Conservation (phyloP, 1,284 basidiomycete species). For the Polyporus tsugae region DNA sequence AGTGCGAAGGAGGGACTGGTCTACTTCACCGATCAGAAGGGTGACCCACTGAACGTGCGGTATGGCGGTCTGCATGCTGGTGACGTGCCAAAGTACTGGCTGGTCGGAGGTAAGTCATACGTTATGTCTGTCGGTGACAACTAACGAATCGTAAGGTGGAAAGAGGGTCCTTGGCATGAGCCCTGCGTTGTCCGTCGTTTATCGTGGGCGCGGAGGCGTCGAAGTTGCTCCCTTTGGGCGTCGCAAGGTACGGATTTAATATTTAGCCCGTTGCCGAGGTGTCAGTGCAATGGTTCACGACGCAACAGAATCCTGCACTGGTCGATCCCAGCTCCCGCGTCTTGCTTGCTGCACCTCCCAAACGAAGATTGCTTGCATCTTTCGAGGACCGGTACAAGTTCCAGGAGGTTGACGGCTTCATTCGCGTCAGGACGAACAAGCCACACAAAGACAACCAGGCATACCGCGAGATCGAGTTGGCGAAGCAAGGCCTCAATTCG, state of each 20-base stretch:
- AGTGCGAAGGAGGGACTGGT: constrained; percentile 36
- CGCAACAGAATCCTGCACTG: constrained; percentile 57
- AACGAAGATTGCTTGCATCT: constrained; percentile 52
- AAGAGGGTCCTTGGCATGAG: constrained; percentile 70
- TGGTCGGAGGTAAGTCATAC: constrained; percentile 59
- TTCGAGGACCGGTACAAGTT: constrained; percentile 52
- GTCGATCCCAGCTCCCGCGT: constrained; percentile 62
- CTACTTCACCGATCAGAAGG: constrained; percentile 75
- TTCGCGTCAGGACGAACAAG: constrained; percentile 56
- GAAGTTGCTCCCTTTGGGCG: constrained; percentile 62
- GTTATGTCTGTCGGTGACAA: constrained; percentile 37
- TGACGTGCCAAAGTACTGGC: constrained; percentile 73
- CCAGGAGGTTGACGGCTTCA: constrained; percentile 71
- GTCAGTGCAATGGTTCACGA: not conserved
- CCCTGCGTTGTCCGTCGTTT: constrained; percentile 53
- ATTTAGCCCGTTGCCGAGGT: not conserved
- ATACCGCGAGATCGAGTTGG: constrained; percentile 59
- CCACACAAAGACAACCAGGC: constrained; percentile 47
- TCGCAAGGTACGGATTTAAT: constrained; percentile 52
- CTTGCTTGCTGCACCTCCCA: constrained; percentile 58
- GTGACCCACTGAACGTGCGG: constrained; percentile 72
- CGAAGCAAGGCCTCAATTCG: constrained; percentile 47
- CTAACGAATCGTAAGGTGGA: constrained; percentile 72
- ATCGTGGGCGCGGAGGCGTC: constrained; percentile 61
- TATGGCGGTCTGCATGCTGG: constrained; percentile 74